Percentiles rank a stretch among this genome's conserved stretches.
Evolutionary conservation across 768 basidiomycete species (phyloP).

Genomic region (Baorangia bicolor): DNA sequence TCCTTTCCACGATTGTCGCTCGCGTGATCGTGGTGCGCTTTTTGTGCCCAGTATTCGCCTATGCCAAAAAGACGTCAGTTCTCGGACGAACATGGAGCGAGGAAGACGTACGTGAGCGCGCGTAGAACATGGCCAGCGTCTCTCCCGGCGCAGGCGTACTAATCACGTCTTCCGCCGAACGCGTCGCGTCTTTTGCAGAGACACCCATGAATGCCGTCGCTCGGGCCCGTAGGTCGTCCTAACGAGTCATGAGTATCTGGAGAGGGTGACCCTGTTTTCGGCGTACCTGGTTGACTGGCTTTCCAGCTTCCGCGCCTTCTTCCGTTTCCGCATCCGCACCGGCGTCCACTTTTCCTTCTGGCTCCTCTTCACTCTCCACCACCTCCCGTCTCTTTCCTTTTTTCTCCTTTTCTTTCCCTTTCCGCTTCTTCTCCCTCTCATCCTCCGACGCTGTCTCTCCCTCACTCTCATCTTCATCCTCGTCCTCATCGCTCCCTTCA

Average conservation of each 20-base stretch:
- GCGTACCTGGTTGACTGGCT: constrained; percentile 8
- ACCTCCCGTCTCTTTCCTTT: constrained; percentile 19
- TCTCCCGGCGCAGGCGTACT: constrained; percentile 86
- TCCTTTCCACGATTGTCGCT: constrained; percentile 75
- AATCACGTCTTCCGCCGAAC: constrained; percentile 66
- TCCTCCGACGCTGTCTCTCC: constrained; percentile 12
- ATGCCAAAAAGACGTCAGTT: not conserved
- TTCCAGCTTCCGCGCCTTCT: constrained; percentile 17
- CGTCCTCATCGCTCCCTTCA: constrained; percentile 56
- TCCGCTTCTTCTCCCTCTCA: not conserved
- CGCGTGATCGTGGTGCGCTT: constrained; percentile 50
- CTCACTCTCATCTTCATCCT: constrained; percentile 39
- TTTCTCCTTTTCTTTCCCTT: constrained; percentile 3
- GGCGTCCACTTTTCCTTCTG: not conserved
- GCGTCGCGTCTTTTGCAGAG: constrained; percentile 48
- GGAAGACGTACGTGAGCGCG: constrained; percentile 62
- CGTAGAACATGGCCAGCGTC: constrained; percentile 79
- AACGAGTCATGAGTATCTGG: not conserved
- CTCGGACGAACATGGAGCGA: too few species aligned
- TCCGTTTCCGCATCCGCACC: not conserved
- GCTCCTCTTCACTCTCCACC: constrained; percentile 32
- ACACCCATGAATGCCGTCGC: constrained; percentile 64
- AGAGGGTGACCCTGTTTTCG: too few species aligned
- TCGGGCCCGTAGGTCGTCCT: constrained; percentile 41
- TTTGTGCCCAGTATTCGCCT: constrained; percentile 82